Conservation (phyloP, 768 basidiomycete genomes). For the Macrolepiota dolichaula region DNA sequence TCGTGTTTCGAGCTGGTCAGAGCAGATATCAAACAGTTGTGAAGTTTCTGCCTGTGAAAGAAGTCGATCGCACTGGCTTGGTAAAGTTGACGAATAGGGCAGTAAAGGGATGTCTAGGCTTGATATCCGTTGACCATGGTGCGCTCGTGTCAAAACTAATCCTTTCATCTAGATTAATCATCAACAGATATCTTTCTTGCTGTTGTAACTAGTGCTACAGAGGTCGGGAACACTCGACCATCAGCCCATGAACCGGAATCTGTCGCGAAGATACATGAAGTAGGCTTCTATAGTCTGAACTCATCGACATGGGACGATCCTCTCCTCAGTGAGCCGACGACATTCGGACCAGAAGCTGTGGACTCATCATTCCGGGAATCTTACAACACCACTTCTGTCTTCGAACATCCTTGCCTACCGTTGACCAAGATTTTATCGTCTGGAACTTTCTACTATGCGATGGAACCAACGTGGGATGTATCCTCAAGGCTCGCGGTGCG, state of each 20-base stretch:
- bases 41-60: constrained; percentile 74
- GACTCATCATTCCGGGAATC: constrained; percentile 49
- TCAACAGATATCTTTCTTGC: constrained; percentile 82
- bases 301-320: constrained; percentile 83
- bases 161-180: neutral
- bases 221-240: constrained; percentile 69
- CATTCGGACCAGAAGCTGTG: constrained; percentile 51
- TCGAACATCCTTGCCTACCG: constrained; percentile 88
- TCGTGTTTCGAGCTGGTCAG: constrained; percentile 69
- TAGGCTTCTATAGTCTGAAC: constrained; percentile 85
- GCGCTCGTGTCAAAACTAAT: constrained; percentile 17
- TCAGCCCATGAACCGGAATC: constrained; percentile 57
- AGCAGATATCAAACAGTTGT: constrained; percentile 69
- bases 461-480: constrained; percentile 83
- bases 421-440: constrained; percentile 89
- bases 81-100: constrained; percentile 67
- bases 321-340: constrained; percentile 46
- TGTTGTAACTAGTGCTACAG: constrained; percentile 71
- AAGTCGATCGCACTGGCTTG: constrained; percentile 64
- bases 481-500: constrained; percentile 78
- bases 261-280: constrained; percentile 82
- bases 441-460: constrained; percentile 91
- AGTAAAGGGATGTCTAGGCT: constrained; percentile 81
- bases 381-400: constrained; percentile 49
- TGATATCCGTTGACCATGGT: constrained; percentile 74